Evolutionary conservation across 495 filamentous ascomycete species (phyloP), one percentile per base, ranked within the genome.

Genomic region (Lepraria neglecta): DNA sequence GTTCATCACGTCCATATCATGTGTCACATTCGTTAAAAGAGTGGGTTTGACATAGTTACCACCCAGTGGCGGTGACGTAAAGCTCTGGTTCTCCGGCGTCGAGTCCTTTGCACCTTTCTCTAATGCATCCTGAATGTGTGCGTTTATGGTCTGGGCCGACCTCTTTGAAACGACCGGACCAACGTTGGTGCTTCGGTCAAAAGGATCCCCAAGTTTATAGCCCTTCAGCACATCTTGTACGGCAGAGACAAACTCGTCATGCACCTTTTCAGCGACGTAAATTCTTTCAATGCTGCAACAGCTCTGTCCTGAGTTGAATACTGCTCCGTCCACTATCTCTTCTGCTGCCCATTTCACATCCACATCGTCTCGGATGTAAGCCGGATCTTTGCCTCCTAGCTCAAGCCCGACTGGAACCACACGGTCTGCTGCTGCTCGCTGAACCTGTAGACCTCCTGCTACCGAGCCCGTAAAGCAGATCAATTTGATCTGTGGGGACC

Each of bases 261-360:
- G 84, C 59, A 97, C 81, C 58, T 80, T 84, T 57, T 89, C 88
- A 64, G 92, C 86, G 3, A 96, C 94, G 65, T 97, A 97, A 7
- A 98, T 84, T 30, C 94, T 81, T 76, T 97, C 94, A 54, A 97
- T 81, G 6, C 88, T 85, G 74, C 94, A 97, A 77, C 94, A 98
- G 67, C 91, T 96, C 73, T 98, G 94, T 24, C 94, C 94, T 35
- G 90, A 95, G 74, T 97, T 98, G 78, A 97, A 98, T 44, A 98
- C 77, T 4, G 92, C 90, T 4, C 92, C 91, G 67, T 96, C 92
- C 33, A 96, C 89, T 61, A 96, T 90, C 73, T 95, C 90, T 67
- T 89, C 90, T 1, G 92, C 92, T 1, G 87, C 92, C 92, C 91
- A 96, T 33, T 82, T 81, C 24, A 95, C 73, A 69, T 96, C 89